These are phyloP conservation scores for Saxophila tyrrhenica DNA, from an alignment of 495 filamentous ascomycete genomes.

Conservation along the genomic window DNA sequence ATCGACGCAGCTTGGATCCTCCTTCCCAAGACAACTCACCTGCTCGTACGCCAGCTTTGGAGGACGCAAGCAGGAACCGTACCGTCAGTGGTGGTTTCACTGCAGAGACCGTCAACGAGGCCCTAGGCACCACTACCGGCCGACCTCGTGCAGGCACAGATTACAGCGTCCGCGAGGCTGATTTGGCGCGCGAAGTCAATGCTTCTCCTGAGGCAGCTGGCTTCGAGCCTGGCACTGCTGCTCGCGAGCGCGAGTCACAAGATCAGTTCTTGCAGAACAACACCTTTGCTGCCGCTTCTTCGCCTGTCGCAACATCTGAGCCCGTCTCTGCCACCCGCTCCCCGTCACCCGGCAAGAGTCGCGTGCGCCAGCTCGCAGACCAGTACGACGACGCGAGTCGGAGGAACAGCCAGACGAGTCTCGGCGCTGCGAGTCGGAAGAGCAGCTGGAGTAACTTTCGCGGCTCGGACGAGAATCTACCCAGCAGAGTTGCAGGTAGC, in stretches of 20 bases:
- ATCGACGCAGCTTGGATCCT: conserved; percentile 50
- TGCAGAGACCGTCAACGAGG: not conserved
- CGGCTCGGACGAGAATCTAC: conserved; percentile 24
- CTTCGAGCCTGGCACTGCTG: conserved; percentile 3
- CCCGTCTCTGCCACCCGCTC: not conserved
- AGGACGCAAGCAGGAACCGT: conserved; percentile 5
- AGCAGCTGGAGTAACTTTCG: conserved; percentile 25
- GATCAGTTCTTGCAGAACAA: conserved; percentile 8
- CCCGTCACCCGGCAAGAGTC: conserved; percentile 30
- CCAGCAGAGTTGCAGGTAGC: not conserved
- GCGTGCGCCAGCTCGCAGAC: conserved; percentile 40
- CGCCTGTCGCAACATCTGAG: not conserved
- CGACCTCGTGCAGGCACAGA: conserved; percentile 6
- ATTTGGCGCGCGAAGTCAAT: conserved; percentile 16
- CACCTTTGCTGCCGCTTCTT: not conserved
- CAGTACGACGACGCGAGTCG: conserved; percentile 32
- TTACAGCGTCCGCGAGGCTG: conserved; percentile 19
- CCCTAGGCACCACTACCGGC: not conserved
- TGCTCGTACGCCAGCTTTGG: conserved; percentile 45
- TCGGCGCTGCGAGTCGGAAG: conserved; percentile 19
- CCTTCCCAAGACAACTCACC: conserved; percentile 54
- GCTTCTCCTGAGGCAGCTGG: conserved; percentile 3
- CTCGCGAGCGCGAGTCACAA: not conserved
- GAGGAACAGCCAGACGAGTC: conserved; percentile 28
- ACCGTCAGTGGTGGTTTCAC: not conserved